Conservation (phyloP, 164 flowering plant genomes). For the Platanus orientalis region DNA sequence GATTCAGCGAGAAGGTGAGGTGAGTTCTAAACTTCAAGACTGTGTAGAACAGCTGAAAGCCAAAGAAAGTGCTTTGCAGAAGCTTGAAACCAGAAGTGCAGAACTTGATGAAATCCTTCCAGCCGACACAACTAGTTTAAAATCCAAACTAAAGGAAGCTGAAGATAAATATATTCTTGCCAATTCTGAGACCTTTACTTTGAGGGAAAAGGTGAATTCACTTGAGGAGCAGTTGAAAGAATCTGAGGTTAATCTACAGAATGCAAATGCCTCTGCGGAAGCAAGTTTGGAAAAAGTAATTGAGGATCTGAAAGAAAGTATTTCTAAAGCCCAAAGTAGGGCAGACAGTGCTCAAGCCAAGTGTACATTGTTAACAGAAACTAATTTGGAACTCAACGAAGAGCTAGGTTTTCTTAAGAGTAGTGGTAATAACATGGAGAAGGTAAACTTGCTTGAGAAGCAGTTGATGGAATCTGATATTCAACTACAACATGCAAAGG, state of each 20-base stretch:
- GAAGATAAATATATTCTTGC: slow-evolving; percentile 33
- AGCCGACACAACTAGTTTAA: slow-evolving; percentile 22
- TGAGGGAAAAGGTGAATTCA: slow-evolving; percentile 39
- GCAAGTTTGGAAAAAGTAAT: slow-evolving; percentile 41
- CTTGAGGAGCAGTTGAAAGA: slow-evolving; percentile 45
- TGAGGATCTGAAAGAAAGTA: slow-evolving; percentile 36
- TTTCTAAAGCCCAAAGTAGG: slow-evolving; percentile 38
- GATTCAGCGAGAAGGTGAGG: slow-evolving; percentile 41
- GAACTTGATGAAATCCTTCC: slow-evolving; percentile 21
- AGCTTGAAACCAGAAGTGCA: slow-evolving; percentile 24
- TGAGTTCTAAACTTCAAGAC: slow-evolving; percentile 41
- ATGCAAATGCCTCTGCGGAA: slow-evolving; percentile 26
- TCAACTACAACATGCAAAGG: slow-evolving; percentile 45
- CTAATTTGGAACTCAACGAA: slow-evolving; percentile 48
- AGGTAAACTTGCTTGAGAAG: slow-evolving; percentile 36
- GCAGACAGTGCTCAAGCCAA: slow-evolving; percentile 50
- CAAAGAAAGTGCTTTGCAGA: slow-evolving; percentile 27
- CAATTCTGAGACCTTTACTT: slow-evolving; percentile 32
- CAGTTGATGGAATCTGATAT: slow-evolving; percentile 42
- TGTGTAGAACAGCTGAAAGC: slow-evolving; percentile 25
- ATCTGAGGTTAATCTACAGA: slow-evolving; percentile 31
- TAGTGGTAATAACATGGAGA: slow-evolving; percentile 31
- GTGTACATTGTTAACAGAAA: slow-evolving; percentile 35
- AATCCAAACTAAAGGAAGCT: slow-evolving; percentile 31
- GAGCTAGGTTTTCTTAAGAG: slow-evolving; percentile 48